These are phyloP conservation scores for Cutaneotrichosporon spelunceum DNA, from an alignment of 1,284 basidiomycete species.

Conservation along the genomic window DNA sequence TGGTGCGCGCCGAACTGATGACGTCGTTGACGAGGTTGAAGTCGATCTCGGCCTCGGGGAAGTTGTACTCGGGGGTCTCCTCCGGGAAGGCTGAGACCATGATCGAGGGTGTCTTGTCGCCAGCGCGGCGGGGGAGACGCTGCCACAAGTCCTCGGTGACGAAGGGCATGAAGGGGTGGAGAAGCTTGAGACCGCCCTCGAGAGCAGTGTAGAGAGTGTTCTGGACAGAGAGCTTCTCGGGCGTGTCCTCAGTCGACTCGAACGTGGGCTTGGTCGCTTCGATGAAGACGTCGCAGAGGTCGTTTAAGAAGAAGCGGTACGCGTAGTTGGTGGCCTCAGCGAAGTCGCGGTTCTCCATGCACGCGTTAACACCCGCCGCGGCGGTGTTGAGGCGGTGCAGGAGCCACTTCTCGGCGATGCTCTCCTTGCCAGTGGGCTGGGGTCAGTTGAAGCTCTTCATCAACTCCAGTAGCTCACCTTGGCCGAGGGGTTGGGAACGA, in stretches of 20 bases:
- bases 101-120: conserved; percentile 79
- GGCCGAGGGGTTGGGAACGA: conserved; percentile 67
- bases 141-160: conserved; percentile 99
- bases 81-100: conserved; percentile 84
- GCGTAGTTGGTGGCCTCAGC: conserved; percentile 80
- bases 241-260: conserved; percentile 65
- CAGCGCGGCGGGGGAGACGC: conserved; percentile 77
- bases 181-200: conserved; percentile 79
- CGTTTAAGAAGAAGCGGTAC: conserved; percentile 97
- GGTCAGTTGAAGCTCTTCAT: neutral
- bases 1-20: conserved; percentile 74
- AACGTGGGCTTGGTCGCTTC: conserved; percentile 98
- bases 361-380: conserved; percentile 69
- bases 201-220: conserved; percentile 95
- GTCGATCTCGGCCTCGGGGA: conserved; percentile 69
- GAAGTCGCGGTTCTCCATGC: conserved; percentile 81
- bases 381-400: conserved; percentile 89
- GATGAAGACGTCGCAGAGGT: conserved; percentile 98
- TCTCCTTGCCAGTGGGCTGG: conserved; percentile 78
- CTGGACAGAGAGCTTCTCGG: conserved; percentile 75
- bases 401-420: conserved; percentile 92
- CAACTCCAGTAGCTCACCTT: conserved; percentile 39
- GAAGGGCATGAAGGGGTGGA: conserved; percentile 99
- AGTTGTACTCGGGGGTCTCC: conserved; percentile 58
- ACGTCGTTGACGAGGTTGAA: conserved; percentile 85